These are phyloP conservation scores for Lolium multiflorum DNA, from an alignment of 176 grass and related monocot species.

Conservation along the genomic window DNA sequence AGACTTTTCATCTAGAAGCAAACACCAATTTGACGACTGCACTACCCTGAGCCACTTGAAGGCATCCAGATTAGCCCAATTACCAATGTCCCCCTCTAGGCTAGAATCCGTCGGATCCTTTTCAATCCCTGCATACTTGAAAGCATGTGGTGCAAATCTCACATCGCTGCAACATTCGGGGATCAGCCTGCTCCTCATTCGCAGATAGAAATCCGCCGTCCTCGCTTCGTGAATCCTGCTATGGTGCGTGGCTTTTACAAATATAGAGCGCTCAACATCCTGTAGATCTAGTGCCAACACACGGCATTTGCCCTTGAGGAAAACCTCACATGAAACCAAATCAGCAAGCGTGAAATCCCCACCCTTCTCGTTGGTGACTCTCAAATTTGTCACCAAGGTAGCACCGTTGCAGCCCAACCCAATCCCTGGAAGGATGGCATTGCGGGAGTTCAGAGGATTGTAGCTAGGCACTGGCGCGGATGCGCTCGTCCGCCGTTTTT, in stretches of 20 bases:
- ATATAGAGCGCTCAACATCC: conserved; percentile 63
- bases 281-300: conserved; percentile 69
- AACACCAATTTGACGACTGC: conserved; percentile 85
- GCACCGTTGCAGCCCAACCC: conserved; percentile 62
- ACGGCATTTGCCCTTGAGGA: conserved; percentile 77
- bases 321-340: conserved; percentile 69
- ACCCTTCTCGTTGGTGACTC: conserved; percentile 52
- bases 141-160: conserved; percentile 77
- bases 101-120: conserved; percentile 68
- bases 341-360: conserved; percentile 85
- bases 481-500: no score
- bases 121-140: conserved; percentile 70
- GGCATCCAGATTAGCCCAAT: conserved; percentile 89
- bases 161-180: conserved; percentile 78
- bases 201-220: conserved; percentile 79
- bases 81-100: conserved; percentile 70
- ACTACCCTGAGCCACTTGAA: conserved; percentile 93
- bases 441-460: no score
- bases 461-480: no score
- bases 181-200: conserved; percentile 80
- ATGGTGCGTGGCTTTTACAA: conserved; percentile 85
- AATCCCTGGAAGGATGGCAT: conserved; percentile 45
- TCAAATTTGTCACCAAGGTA: conserved; percentile 79
- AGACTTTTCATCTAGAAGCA: conserved; percentile 71
- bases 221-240: conserved; percentile 83